These are phyloP conservation scores for Aspergillus versicolor DNA, from an alignment of 2,329 filamentous ascomycete genomes.

Conservation along the genomic window DNA sequence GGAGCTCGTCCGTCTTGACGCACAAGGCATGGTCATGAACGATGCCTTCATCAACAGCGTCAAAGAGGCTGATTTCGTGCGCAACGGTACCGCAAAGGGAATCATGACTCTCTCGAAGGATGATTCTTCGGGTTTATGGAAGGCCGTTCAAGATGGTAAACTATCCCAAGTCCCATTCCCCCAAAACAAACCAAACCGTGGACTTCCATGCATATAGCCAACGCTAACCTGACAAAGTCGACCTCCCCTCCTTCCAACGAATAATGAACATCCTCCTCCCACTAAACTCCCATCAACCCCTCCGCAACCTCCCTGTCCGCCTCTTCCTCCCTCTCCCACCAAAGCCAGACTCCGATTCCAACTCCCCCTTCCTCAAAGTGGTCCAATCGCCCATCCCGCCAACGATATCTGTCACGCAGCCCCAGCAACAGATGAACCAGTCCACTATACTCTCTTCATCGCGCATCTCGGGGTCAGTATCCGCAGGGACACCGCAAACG, in stretches of 20 bases:
- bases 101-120: constrained; percentile 87
- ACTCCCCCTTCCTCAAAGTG: constrained; percentile 56
- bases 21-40: constrained; percentile 55
- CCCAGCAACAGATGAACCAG: constrained; percentile 10
- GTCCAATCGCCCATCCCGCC: constrained; percentile 73
- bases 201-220: neutral
- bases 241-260: constrained; percentile 69
- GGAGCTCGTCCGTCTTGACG: constrained; percentile 58
- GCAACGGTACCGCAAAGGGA: constrained; percentile 82
- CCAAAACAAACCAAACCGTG: neutral
- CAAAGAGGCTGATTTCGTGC: constrained; percentile 81
- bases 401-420: constrained; percentile 28
- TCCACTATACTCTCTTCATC: constrained; percentile 13
- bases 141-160: constrained; percentile 70
- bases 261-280: constrained; percentile 75
- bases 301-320: constrained; percentile 82
- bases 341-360: constrained; percentile 34
- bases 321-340: constrained; percentile 76
- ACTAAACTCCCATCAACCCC: constrained; percentile 60
- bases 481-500: constrained; percentile 20
- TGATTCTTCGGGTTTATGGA: constrained; percentile 80
- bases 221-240: constrained; percentile 51
- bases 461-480: constrained; percentile 13
- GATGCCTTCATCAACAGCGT: constrained; percentile 69
- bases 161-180: too few species aligned